Base-by-base conservation (phyloP, 1,284 basidiomycete genomes). In the Porogramme epimiltina region DNA sequence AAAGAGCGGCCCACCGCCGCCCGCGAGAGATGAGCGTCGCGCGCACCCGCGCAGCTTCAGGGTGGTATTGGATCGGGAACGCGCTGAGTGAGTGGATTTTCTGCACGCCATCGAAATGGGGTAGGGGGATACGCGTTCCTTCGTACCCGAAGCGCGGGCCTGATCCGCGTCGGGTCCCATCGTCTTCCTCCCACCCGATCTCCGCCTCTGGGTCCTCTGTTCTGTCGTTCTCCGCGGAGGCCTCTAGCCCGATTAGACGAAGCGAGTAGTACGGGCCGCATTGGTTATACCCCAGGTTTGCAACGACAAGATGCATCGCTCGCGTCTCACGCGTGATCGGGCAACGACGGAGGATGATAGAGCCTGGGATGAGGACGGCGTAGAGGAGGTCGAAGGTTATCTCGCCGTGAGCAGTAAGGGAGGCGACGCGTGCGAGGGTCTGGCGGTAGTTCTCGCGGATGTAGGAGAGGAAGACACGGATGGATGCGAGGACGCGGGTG, bases 301-400 rank as follows among this genome's bases (percentile, higher is more conserved):
- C 73, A 4, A 68, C 73, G 5, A 66, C 56, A 9, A 82, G 66
- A 37, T 72, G 69, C 56, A 80, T 73, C 6, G 80, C 70, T 39
- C 80, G 72, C 2, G 74, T 73, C 26, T 77, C 75, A 68, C 22
- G 76, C 66, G 55, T 57, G 28, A 46, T 24, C 1, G 52, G 51
- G 18, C 49, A 54, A 4, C 51, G 49, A 18, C 45, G 48, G 19
- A 58, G 23, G 24, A 58, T 22, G 46, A 52, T 44, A 2, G 52
- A 44, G n/a, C 52, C 46, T 13, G 56, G 56, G 23, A 58, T 44
- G 40, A 58, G 46, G 45, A 58, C 33, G 10, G 52, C 46, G 63
- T 80, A 79, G 34, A 84, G 70, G 20, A 80, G 70, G 16, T 79
- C 74, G 59, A 73, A 83, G 3, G 77, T 79, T 58, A 84, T 84